Evolutionary conservation across 2,329 filamentous ascomycete genomes (phyloP), one percentile per base, ranked within the genome.

Genomic region (Drechslerella stenobrocha): DNA sequence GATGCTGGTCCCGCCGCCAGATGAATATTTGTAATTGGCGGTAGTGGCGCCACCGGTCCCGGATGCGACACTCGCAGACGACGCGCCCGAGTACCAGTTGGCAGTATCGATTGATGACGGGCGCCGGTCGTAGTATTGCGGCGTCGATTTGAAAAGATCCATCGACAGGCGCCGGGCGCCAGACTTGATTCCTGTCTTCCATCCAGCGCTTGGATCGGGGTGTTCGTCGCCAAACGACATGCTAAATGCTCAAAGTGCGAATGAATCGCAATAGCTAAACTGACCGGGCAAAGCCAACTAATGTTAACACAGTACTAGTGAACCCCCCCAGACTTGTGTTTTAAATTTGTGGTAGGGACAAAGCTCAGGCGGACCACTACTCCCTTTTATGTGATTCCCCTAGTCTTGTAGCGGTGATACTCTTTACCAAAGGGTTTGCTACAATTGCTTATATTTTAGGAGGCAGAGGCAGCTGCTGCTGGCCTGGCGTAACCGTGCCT

Each of bases 71-170:
- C 60, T 66, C 20, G 52, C 32, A 2, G 60, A 58, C 8, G 60
- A 66, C n/a, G 37, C 63, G 1, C 55, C 50, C 2, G 63, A 60
- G 24, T 60, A 67, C 55, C 50, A 52, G 7, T 58, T 59, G 1
- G 34, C 47, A 2, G 50, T 50, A 34, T 67, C 60, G 8, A 58
- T 35, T 6, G 60, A 66, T 11, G 60, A 58, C 15, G 53, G 52
- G n/a, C 60, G 60, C 11, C 60, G 46, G 42, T 66, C 60, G 23
- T 66, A 58, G 11, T 56, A 53, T 28, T 66, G 60, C 15, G 56
- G 60, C 22, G 52, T 66, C 32, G 50, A 23, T 28, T 66, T 66
- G 52, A 66, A 58, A 15, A 67, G n/a, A 3, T 59, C 47, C 42
- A 58, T 44, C 13, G 61, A 60, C 20, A 59, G 22, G 32, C 55